These are phyloP conservation scores for Discostella pseudostelligera DNA, from an alignment of 108 stramenopile genomes.

Conservation along the genomic window DNA sequence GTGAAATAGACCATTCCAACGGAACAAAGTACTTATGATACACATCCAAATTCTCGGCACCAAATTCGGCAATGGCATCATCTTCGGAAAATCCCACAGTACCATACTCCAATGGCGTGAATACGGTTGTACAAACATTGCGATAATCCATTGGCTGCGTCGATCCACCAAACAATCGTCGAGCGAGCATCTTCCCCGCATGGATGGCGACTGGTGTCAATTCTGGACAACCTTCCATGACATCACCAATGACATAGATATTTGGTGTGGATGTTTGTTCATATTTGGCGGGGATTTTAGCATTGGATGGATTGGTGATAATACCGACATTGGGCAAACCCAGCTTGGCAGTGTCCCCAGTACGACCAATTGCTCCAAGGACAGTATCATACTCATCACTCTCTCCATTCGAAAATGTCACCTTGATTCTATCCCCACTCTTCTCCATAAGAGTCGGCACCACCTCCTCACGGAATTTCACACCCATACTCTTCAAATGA, in stretches of 20 bases:
- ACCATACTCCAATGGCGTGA: slow-evolving; percentile 97
- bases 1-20: slow-evolving; percentile 91
- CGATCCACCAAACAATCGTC: slow-evolving; percentile 89
- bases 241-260: slow-evolving; percentile 98
- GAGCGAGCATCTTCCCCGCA: slow-evolving; percentile 87
- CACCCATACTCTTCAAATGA: slow-evolving; percentile 86
- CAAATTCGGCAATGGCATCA: slow-evolving; percentile 82
- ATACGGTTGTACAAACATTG: slow-evolving; percentile 94
- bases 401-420: slow-evolving; percentile 84
- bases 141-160: slow-evolving; percentile 90
- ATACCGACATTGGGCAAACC: slow-evolving; percentile 83
- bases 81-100: slow-evolving; percentile 95
- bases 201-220: slow-evolving; percentile 98
- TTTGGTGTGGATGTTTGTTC: slow-evolving; percentile 91
- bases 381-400: slow-evolving; percentile 86
- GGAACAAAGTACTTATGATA: slow-evolving; percentile 94
- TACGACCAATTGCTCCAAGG: slow-evolving; percentile 90
- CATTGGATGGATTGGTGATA: slow-evolving; percentile 66
- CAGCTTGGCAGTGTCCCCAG: slow-evolving; percentile 86
- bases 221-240: slow-evolving; percentile 95
- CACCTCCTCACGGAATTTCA: slow-evolving; percentile 77
- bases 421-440: slow-evolving; percentile 74
- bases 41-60: slow-evolving; percentile 83
- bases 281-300: slow-evolving; percentile 74
- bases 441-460: slow-evolving; percentile 83